Evolutionary conservation across 2,329 filamentous ascomycete species (phyloP).

Genomic region (Cercospora berteroae): DNA sequence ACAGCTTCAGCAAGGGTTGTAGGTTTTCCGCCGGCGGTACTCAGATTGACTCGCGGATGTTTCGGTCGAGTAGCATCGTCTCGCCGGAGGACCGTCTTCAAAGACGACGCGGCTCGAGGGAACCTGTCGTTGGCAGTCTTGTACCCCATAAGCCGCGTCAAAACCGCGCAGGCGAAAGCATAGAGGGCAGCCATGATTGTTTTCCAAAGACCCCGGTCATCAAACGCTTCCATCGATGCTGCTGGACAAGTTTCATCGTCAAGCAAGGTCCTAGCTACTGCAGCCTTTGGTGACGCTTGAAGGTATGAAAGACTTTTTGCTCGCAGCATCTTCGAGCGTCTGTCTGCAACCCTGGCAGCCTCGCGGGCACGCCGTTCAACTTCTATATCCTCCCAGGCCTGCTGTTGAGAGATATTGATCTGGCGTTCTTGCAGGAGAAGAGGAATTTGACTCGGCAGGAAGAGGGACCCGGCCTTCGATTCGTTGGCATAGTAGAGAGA

Average conservation of each 20-base stretch:
- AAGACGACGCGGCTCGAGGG: neutral
- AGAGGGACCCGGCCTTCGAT: neutral
- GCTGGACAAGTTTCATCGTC: neutral
- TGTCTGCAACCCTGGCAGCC: neutral
- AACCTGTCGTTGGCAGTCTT: neutral
- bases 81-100: neutral
- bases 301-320: neutral
- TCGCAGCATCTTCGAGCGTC: neutral
- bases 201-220: neutral
- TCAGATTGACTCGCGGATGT: neutral
- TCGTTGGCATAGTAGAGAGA: neutral
- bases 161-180: neutral
- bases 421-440: neutral
- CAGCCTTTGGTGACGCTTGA: neutral
- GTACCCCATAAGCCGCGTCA: neutral
- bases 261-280: neutral
- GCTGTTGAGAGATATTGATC: neutral
- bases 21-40: neutral
- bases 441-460: neutral
- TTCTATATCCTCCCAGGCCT: neutral
- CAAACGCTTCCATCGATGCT: neutral
- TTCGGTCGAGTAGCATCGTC: neutral
- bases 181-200: neutral
- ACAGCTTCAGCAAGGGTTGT: neutral
- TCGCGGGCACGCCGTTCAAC: neutral